Conservation (phyloP, 2,329 filamentous ascomycete species). For the Verruconis gallopava region DNA sequence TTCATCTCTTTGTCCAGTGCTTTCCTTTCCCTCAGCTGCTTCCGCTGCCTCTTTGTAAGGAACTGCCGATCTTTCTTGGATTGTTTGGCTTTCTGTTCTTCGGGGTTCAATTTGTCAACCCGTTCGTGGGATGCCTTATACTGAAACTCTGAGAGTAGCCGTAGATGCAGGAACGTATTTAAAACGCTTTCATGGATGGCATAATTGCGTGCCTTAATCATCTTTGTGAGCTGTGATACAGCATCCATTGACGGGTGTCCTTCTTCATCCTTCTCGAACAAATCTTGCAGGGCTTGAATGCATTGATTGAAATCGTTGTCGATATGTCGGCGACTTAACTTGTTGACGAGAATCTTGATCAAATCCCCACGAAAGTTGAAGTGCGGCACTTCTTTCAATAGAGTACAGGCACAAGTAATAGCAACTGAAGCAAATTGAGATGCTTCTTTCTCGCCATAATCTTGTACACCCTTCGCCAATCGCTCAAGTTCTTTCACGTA, state of each 20-base stretch:
- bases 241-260: slow-evolving; percentile 79
- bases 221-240: slow-evolving; percentile 72
- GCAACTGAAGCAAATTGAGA: slow-evolving; percentile 55
- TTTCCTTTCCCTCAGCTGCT: slow-evolving; percentile 74
- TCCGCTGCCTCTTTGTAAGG: slow-evolving; percentile 76
- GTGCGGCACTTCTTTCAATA: slow-evolving; percentile 74
- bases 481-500: slow-evolving; percentile 67
- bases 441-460: slow-evolving; percentile 22
- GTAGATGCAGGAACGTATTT: slow-evolving; percentile 82
- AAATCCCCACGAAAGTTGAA: slow-evolving; percentile 93
- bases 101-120: slow-evolving; percentile 43
- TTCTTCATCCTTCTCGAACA: slow-evolving; percentile 82
- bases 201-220: slow-evolving; percentile 86
- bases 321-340: slow-evolving; percentile 58
- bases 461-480: slow-evolving; percentile 46
- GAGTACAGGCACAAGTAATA: slow-evolving; percentile 70
- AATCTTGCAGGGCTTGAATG: slow-evolving; percentile 60
- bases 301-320: slow-evolving; percentile 70
- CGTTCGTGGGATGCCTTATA: slow-evolving; percentile 69
- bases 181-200: slow-evolving; percentile 71
- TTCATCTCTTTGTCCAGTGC: slow-evolving; percentile 85
- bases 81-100: slow-evolving; percentile 35
- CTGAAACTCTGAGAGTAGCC: slow-evolving; percentile 76
- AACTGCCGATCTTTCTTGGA: slow-evolving; percentile 69
- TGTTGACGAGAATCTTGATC: slow-evolving; percentile 73